phyloP scores from a whole-genome alignment of 2,329 filamentous ascomycete species.

The Microdochium trichocladiopsis region DNA sequence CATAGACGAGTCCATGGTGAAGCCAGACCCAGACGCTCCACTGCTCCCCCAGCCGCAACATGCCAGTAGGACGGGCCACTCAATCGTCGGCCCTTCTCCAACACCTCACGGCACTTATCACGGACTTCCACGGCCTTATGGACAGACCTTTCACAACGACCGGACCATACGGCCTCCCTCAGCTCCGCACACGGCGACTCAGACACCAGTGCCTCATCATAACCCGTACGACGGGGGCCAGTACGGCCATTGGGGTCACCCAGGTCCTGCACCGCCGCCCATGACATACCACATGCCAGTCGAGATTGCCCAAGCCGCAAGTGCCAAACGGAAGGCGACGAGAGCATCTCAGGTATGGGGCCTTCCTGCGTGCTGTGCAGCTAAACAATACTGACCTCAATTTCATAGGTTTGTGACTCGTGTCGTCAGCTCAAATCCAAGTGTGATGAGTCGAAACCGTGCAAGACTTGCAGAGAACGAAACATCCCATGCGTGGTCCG shows the following conservation, averaged over 20 bases:
- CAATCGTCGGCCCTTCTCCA: constrained; percentile 24
- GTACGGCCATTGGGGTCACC: constrained; percentile 4
- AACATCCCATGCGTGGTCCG: constrained; percentile 79
- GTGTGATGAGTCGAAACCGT: constrained; percentile 79
- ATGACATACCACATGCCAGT: constrained; percentile 17
- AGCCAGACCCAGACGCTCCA: constrained; percentile 39
- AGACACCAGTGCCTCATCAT: constrained; percentile 30
- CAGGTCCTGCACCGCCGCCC: constrained; percentile 19
- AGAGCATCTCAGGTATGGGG: constrained; percentile 52
- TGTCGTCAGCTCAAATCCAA: constrained; percentile 85
- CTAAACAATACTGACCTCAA: background rate
- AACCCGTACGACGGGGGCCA: constrained; percentile 22
- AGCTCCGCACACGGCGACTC: constrained; percentile 29
- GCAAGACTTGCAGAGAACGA: constrained; percentile 85
- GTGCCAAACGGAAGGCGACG: constrained; percentile 55
- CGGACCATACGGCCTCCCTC: constrained; percentile 27
- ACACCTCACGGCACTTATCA: constrained; percentile 26
- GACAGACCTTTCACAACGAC: too few relatives aligned
- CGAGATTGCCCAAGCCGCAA: constrained; percentile 34
- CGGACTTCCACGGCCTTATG: constrained; percentile 34
- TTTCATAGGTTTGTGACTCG: constrained; percentile 78
- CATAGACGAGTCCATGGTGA: constrained; percentile 45
- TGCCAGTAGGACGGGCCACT: constrained; percentile 42
- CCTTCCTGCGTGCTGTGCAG: background rate
- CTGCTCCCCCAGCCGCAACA: constrained; percentile 37